Conservation (phyloP, 345 rosid species). For the Rhizophora mangle region DNA sequence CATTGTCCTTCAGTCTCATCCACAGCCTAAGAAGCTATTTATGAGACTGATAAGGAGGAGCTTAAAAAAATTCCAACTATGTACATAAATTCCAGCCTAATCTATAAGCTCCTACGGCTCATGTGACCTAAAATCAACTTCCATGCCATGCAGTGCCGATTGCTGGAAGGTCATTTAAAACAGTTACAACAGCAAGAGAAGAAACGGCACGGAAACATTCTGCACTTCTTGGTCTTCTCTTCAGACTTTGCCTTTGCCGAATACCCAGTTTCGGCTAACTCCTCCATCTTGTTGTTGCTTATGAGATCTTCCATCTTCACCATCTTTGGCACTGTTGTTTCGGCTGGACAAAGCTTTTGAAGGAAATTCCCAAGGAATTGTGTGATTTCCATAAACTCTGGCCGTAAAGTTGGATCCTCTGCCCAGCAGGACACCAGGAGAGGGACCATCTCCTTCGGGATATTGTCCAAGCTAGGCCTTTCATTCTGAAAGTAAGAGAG, state of each 20-base stretch:
- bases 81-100: too few relatives aligned
- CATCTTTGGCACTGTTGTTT: slow-evolving; percentile 12
- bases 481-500: slow-evolving; percentile 34
- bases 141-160: too few relatives aligned
- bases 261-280: not conserved
- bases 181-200: slow-evolving; percentile 18
- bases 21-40: too few relatives aligned
- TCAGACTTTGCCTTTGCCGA: not conserved
- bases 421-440: slow-evolving; percentile 60
- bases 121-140: too few relatives aligned
- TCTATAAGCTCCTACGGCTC: too few relatives aligned
- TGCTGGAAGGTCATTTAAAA: not conserved
- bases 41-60: too few relatives aligned
- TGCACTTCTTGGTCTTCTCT: slow-evolving; percentile 17
- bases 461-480: slow-evolving; percentile 48
- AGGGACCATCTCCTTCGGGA: slow-evolving; percentile 32
- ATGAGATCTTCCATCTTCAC: slow-evolving; percentile 3
- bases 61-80: too few relatives aligned
- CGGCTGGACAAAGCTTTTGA: slow-evolving; percentile 13
- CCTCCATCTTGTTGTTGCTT: slow-evolving; percentile 2
- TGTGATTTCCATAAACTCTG: slow-evolving; percentile 49
- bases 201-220: not conserved
- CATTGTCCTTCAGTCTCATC: too few relatives aligned
- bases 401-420: slow-evolving; percentile 45
- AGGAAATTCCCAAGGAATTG: slow-evolving; percentile 24